Evolutionary conservation across 2,329 filamentous ascomycete species (phyloP), one percentile per base, ranked within the genome.

Genomic region (Trichoderma sp.): DNA sequence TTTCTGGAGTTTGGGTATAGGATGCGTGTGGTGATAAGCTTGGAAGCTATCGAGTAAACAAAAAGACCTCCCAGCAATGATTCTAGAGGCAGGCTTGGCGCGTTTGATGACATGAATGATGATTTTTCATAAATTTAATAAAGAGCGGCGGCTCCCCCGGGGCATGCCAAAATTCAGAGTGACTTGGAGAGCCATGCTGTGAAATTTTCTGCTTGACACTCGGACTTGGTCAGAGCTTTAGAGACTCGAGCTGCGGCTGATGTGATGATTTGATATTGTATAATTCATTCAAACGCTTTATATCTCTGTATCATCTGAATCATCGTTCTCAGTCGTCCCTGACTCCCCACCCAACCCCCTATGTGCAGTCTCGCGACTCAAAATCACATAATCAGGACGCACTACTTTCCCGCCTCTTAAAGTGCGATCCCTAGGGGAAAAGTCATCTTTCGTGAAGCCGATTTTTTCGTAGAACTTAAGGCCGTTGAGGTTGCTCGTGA

Each of bases 401-500:
- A 89, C 85, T 18, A 86, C 84, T 79, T 87, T 90, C 1, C 89
- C 90, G 65, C 85, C 86, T 6, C 91, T 85, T 76, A 93, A 82
- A 75, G 84, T 86, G 77, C 88, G 86, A 41, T 88, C 86, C 45
- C 81, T 80, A 0, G 91, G 91, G 16, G 90, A 91, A 66, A 86
- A 88, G 9, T 86, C 86, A 78, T 93, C 91, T 62, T 83, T 85
- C 50, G 77, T 83, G 79, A 90, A 92, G 0, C 92, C 93, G 14
- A 91, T 81, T 76, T 85, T 88, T 64, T 85, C 82, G 82, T 95
- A 95, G 78, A 94, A 93, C 3, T 78, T 80, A 56, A 89, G 83
- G 0, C 89, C 93, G 3, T 83, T 83, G 38, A 83, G 78, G 80
- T 95, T 95, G 76, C 87, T 86, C 69, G 88, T 83, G 80, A 94